phyloP scores from a whole-genome alignment of 208 protist genomes.

The Trypanosoma congolense region DNA sequence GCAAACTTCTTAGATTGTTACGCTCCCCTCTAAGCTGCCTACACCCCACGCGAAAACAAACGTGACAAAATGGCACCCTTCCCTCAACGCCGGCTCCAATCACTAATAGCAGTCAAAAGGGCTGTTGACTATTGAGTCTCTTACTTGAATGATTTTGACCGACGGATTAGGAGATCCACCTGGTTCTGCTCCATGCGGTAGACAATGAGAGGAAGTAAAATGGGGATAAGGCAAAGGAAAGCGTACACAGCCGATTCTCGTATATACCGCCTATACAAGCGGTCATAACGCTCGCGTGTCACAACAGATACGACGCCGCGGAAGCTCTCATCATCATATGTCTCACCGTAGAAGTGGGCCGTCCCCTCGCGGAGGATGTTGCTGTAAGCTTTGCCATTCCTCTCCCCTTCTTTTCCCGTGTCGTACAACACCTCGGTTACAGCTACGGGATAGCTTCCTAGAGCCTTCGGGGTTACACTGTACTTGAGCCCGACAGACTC shows the following conservation, averaged over 20 bases:
- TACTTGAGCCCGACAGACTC: constrained; percentile 64
- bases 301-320: constrained; percentile 78
- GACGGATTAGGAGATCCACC: constrained; percentile 63
- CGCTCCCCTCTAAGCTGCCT: no score
- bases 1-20: no score
- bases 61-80: no score
- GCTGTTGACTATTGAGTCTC: no score
- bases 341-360: constrained; percentile 68
- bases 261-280: constrained; percentile 68
- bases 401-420: constrained; percentile 48
- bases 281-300: constrained; percentile 79
- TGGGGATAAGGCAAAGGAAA: constrained; percentile 71
- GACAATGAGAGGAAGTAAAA: constrained; percentile 65
- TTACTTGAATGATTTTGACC: constrained; percentile 51
- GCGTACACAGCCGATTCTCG: constrained; percentile 72
- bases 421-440: constrained; percentile 73
- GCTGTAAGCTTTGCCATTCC: constrained; percentile 54
- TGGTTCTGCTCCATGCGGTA: constrained; percentile 76
- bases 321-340: constrained; percentile 74
- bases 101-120: no score
- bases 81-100: no score
- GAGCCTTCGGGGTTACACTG: constrained; percentile 49
- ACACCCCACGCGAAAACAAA: no score
- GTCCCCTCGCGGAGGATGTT: constrained; percentile 80
- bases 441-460: constrained; percentile 69